These are phyloP conservation scores for Cyberlindnera maritima DNA, from an alignment of 805 yeast species.

Conservation along the genomic window DNA sequence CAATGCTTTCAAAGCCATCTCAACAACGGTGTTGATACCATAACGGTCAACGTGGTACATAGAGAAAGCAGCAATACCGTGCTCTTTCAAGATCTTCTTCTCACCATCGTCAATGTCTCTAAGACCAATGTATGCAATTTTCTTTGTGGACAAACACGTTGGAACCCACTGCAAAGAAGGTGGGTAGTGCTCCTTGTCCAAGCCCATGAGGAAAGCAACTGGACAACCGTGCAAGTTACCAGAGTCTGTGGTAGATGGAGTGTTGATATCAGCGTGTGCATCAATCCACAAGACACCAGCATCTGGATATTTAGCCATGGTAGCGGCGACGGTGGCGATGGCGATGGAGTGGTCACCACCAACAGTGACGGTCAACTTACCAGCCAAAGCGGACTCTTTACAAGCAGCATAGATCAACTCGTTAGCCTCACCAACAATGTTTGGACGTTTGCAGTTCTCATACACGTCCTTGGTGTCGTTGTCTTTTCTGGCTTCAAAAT, in stretches of 20 bases:
- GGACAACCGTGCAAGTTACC: constrained; percentile 98
- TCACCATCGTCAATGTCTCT: constrained; percentile 92
- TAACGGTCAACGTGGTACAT: constrained; percentile 96
- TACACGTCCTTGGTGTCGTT: constrained; percentile 46
- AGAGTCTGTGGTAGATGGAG: constrained; percentile 75
- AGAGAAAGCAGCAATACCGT: constrained; percentile 79
- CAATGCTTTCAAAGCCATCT: constrained; percentile 80
- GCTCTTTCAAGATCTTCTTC: constrained; percentile 64
- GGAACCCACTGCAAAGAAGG: constrained; percentile 82
- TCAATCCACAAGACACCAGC: constrained; percentile 94
- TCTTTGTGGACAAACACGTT: constrained; percentile 56
- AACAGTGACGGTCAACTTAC: constrained; percentile 70
- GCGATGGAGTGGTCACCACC: constrained; percentile 99
- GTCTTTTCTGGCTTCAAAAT: constrained; percentile 41
- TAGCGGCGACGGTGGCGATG: constrained; percentile 87
- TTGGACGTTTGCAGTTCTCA: constrained; percentile 65
- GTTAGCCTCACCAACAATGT: constrained; percentile 73
- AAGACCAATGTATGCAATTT: constrained; percentile 89
- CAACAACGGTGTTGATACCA: constrained; percentile 89
- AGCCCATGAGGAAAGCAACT: constrained; percentile 83
- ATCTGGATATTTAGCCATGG: constrained; percentile 74
- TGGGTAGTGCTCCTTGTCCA: constrained; percentile 66
- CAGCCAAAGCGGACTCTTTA: constrained; percentile 43
- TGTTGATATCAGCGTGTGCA: constrained; percentile 97
- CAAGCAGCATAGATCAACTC: constrained; percentile 62